phyloP scores from a whole-genome alignment of 2,329 filamentous ascomycete genomes.

The Elsinoe arachidis region DNA sequence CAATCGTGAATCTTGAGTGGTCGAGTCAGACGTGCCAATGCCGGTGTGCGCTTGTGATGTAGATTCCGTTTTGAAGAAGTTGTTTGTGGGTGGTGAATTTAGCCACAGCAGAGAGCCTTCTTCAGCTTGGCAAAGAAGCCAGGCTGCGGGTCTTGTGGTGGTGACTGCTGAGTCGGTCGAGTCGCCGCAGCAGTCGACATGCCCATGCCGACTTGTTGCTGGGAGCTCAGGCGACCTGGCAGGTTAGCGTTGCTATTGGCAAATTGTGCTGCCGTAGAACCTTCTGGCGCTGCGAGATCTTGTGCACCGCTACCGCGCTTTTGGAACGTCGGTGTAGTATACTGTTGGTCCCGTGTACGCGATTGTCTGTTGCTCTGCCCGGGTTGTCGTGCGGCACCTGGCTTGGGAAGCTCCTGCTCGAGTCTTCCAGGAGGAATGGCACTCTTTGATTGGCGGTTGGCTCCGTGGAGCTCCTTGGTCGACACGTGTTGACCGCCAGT shows the following conservation, averaged over 20 bases:
- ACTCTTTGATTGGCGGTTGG: conserved; percentile 53
- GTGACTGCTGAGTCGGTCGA: conserved; percentile 23
- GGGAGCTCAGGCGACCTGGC: conserved; percentile 30
- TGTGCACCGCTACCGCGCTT: conserved; percentile 74
- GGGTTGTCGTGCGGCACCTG: conserved; percentile 62
- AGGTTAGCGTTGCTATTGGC: conserved; percentile 90
- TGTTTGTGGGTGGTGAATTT: not conserved
- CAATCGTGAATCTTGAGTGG: not conserved
- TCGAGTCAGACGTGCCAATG: not conserved
- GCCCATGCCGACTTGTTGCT: conserved; percentile 15
- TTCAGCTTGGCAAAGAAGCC: conserved; percentile 85
- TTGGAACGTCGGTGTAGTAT: conserved; percentile 27
- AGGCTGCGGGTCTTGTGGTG: conserved; percentile 59
- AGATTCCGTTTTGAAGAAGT: not conserved
- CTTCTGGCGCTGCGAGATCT: conserved; percentile 66
- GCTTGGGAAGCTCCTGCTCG: conserved; percentile 46
- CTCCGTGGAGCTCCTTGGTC: conserved; percentile 72
- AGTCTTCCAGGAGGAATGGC: conserved; percentile 38
- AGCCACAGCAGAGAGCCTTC: conserved; percentile 85
- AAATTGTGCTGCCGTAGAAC: conserved; percentile 91
- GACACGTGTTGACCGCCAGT: conserved; percentile 71
- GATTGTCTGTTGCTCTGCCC: conserved; percentile 32
- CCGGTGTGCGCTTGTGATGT: too few species aligned
- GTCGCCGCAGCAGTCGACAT: conserved; percentile 12
- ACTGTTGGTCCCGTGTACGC: conserved; percentile 21